A percentile compares a stretch with the other conserved stretches of the same genome.
Evolutionary conservation across 1,284 basidiomycete genomes (phyloP).

Genomic region (Cryptococcus neoformans): DNA sequence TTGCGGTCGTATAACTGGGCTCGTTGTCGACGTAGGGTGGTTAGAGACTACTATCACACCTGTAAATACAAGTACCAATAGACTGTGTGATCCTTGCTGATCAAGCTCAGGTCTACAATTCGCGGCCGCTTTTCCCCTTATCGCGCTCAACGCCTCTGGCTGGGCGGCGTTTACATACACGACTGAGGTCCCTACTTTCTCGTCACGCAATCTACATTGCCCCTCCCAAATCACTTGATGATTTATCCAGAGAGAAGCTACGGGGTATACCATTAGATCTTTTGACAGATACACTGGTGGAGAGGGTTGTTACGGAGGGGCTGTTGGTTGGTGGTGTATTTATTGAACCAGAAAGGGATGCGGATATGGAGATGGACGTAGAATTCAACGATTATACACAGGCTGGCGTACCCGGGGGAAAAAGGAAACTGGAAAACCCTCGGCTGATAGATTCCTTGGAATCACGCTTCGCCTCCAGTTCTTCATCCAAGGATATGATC

Average conservation of each 20-base stretch:
- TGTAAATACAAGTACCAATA: constrained; percentile 54
- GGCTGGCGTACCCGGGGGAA: background rate
- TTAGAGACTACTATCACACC: constrained; percentile 84
- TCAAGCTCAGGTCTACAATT: constrained; percentile 71
- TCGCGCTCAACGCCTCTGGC: constrained; percentile 79
- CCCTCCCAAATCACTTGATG: constrained; percentile 64
- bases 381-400: background rate
- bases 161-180: constrained; percentile 67
- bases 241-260: constrained; percentile 4
- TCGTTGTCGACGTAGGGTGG: constrained; percentile 89
- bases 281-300: constrained; percentile 28
- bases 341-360: constrained; percentile 4
- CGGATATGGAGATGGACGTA: background rate
- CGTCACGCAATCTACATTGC: constrained; percentile 76
- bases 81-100: background rate
- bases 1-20: constrained; percentile 81
- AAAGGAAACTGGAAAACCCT: constrained; percentile 13
- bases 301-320: constrained; percentile 38
- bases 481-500: constrained; percentile 19
- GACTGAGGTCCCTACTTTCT: constrained; percentile 71
- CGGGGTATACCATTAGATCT: constrained; percentile 18
- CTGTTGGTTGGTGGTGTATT: constrained; percentile 35
- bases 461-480: constrained; percentile 15
- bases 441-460: constrained; percentile 9
- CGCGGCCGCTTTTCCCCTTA: constrained; percentile 76